A percentile compares a stretch with the other conserved stretches of the same genome.
phyloP scores from a whole-genome alignment of 192 early-diverging fungal species.

The Coemansia biformis region DNA sequence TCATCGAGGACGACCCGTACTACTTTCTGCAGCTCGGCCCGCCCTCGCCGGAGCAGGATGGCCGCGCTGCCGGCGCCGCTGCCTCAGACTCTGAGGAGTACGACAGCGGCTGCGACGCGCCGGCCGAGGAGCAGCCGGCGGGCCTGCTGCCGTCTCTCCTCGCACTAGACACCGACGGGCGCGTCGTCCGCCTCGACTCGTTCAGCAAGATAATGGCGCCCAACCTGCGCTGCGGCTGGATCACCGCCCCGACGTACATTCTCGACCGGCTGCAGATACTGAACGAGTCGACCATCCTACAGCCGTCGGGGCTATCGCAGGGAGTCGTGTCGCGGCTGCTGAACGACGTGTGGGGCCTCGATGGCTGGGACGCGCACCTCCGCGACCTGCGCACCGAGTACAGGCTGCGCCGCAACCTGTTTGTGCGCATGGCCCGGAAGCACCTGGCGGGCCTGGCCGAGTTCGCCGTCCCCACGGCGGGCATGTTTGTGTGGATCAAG shows the following conservation, averaged over 20 bases:
- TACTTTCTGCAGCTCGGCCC: constrained; percentile 74
- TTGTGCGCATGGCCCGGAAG: constrained; percentile 59
- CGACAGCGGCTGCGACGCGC: too few relatives aligned
- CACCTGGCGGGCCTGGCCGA: constrained; percentile 58
- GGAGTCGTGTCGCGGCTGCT: constrained; percentile 66
- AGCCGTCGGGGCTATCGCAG: constrained; percentile 84
- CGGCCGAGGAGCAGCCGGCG: background rate
- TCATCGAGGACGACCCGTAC: constrained; percentile 95
- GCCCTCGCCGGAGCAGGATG: background rate
- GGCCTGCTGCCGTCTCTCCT: constrained; percentile 69
- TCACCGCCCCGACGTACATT: constrained; percentile 61
- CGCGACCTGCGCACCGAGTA: constrained; percentile 66
- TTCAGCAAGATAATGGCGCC: constrained; percentile 90
- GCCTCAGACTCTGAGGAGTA: too few relatives aligned
- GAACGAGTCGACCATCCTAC: constrained; percentile 73
- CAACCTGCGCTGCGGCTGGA: constrained; percentile 82
- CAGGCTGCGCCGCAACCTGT: constrained; percentile 59
- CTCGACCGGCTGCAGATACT: constrained; percentile 75
- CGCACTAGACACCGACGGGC: constrained; percentile 79
- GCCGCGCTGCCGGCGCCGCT: background rate
- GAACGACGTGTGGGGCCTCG: constrained; percentile 67
- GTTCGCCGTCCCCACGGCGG: constrained; percentile 58
- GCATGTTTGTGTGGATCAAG: constrained; percentile 90
- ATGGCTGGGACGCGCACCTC: constrained; percentile 74
- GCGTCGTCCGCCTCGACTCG: constrained; percentile 88